A percentile compares a stretch with the other conserved stretches of the same genome.
These are phyloP conservation scores for Castanospermum australe DNA, from an alignment of 306 rosid genomes.

Conservation along the genomic window DNA sequence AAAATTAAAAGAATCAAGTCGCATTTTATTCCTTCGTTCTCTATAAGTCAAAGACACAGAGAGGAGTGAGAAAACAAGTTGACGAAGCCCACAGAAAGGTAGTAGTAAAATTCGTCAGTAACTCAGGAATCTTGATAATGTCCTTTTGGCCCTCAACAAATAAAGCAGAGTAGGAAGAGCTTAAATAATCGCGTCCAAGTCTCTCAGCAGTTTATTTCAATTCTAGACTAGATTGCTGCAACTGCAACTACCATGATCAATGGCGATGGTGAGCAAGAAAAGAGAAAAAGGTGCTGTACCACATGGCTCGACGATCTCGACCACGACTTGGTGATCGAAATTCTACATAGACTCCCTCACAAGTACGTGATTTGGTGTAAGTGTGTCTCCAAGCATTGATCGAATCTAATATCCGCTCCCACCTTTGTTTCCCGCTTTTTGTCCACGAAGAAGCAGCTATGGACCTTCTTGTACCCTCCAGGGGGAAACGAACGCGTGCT, in stretches of 20 bases:
- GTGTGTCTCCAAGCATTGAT: neutral
- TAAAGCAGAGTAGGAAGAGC: neutral
- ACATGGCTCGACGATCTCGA: neutral
- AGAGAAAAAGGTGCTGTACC: neutral
- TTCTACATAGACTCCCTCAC: neutral
- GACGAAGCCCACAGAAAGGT: neutral
- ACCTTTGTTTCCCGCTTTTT: neutral
- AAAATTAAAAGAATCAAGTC: too few relatives aligned
- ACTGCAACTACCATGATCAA: neutral
- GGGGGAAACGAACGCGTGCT: neutral
- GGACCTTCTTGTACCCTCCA: neutral
- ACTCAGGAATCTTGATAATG: too few relatives aligned
- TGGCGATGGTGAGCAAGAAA: neutral
- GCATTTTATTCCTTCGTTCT: too few relatives aligned
- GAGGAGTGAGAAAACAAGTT: neutral
- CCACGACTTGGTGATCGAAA: neutral
- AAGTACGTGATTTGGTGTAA: neutral
- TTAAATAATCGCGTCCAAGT: too few relatives aligned
- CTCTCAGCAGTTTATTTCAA: too few relatives aligned
- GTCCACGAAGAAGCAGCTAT: neutral
- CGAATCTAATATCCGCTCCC: neutral
- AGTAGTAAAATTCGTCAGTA: neutral
- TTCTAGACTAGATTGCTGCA: too few relatives aligned
- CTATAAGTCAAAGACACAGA: neutral
- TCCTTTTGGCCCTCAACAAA: neutral